Evolutionary conservation across 768 basidiomycete species (phyloP), one percentile per base, ranked within the genome.

Genomic region (Gymnopilus dilepis): DNA sequence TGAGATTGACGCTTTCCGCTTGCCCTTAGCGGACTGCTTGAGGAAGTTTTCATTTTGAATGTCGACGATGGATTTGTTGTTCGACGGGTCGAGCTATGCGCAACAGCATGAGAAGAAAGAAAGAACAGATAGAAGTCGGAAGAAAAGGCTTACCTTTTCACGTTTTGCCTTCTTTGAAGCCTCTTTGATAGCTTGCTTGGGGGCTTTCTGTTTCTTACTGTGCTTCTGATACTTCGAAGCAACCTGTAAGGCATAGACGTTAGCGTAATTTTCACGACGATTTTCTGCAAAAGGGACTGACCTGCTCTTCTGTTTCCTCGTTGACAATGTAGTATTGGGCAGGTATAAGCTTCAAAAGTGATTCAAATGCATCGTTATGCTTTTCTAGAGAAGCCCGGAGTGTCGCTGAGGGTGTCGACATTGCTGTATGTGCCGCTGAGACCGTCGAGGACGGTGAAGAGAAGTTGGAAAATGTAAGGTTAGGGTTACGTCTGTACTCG

Each of bases 291-390:
- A 8, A 52, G 19, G 19, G 56, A 65, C 77, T 41, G 53, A 89
- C 91, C 81, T 89, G 86, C 61, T 90, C 89, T 53, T 89, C 86
- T 1, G 79, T 77, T 45, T 85, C 84, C 19, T 91, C 89, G 40
- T 80, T 82, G 1, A 86, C 83, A 51, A 97, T 79, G 75, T 98
- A 98, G 73, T 91, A 94, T 78, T 90, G 90, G 5, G 95, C 84
- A 0, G 97, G 97, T 58, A 98, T 97, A 47, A 97, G 84, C 40
- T 82, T 86, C 1, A 97, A 80, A 4, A 98, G 79, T 0, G 86
- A 80, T 69, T 95, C 94, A 67, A 99, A 98, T 0, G 88, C 86
- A 26, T 84, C 85, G 71, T 98, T 97, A 77, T 97, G 95, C 41
- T 79, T 78, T 74, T 95, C 91, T 51, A 99, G 76, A 3, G 91